Base-by-base conservation (phyloP, 2,329 filamentous ascomycete species). In the Penicillium sp. region DNA sequence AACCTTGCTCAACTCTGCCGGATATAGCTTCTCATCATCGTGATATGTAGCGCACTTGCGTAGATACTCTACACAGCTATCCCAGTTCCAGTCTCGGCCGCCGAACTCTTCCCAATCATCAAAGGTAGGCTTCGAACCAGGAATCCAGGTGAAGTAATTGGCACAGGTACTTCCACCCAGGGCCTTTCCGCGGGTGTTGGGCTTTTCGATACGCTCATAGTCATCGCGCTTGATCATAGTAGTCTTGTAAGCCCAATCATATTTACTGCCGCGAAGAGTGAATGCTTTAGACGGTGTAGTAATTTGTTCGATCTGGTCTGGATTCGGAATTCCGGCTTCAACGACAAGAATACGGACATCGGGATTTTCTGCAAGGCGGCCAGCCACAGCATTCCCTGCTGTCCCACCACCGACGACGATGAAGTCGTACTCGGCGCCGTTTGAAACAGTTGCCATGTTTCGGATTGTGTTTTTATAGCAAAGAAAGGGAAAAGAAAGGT, bases 131-230 rank as follows among this genome's bases (percentile, higher is more conserved):
- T 79, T 79, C 52, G 76, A 80, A 2, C 84, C 84, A 1, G 78
- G 59, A 8, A 86, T 75, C 84, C 84, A 87, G 7, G 83, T 85
- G 69, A 81, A 85, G 69, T 87, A 87, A 71, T 87, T 87, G 36
- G 83, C 65, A 24, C 74, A 80, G 0, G 77, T 80, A 54, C 79
- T 82, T n/a, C 84, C 84, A 31, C 84, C 84, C 0, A 87, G 79
- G 1, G 77, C 76, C 69, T 83, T 84, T 16, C 84, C 81, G 28
- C 83, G 78, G 4, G 83, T 85, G 64, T 86, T 86, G 43, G 83
- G 83, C 72, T 85, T 85, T 65, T 87, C 83, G 37, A 86, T 74
- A 13, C 83, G 81, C 37, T 79, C 79, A 62, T 86, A 86, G 58
- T 86, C 83, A 11, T 77, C 72, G 2, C 82, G 78, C 51, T 84